A percentile compares a stretch with the other conserved stretches of the same genome.
Evolutionary conservation across 495 filamentous ascomycete genomes (phyloP).

Genomic region (Aspergillus leporis): DNA sequence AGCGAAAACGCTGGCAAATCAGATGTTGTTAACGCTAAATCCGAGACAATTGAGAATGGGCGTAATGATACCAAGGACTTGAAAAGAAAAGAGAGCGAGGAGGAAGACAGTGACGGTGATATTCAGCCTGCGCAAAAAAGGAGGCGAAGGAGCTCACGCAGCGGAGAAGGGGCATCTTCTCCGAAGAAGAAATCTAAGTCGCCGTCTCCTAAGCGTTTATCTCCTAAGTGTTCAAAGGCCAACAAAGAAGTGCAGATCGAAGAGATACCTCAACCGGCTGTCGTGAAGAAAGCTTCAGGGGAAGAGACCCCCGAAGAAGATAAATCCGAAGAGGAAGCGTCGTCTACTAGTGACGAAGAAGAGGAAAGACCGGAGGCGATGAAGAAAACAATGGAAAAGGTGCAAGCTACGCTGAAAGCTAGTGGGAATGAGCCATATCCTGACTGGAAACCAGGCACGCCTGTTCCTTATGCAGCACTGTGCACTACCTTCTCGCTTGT

Average conservation of each 20-base stretch:
- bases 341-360: slow-evolving; percentile 56
- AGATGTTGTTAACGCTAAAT: slow-evolving; percentile 28
- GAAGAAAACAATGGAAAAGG: slow-evolving; percentile 75
- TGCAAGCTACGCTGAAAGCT: slow-evolving; percentile 73
- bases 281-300: slow-evolving; percentile 34
- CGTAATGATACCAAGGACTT: slow-evolving; percentile 28
- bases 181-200: slow-evolving; percentile 30
- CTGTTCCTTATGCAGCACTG: slow-evolving; percentile 91
- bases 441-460: slow-evolving; percentile 86
- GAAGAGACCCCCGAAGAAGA: slow-evolving; percentile 39
- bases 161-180: slow-evolving; percentile 8
- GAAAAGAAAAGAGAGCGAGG: slow-evolving; percentile 43
- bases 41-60: slow-evolving; percentile 22
- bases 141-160: slow-evolving; percentile 31
- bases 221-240: slow-evolving; percentile 27
- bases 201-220: slow-evolving; percentile 29
- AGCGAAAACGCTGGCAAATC: slow-evolving; percentile 39
- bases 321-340: slow-evolving; percentile 51
- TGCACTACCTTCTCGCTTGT: slow-evolving; percentile 93
- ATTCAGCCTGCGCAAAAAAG: slow-evolving; percentile 52
- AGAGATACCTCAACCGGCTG: slow-evolving; percentile 25
- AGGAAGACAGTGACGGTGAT: slow-evolving; percentile 51
- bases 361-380: slow-evolving; percentile 75
- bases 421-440: slow-evolving; percentile 79
- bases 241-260: slow-evolving; percentile 22